Conservation (phyloP, 1,139 yeast species). For the Hemisphaericaspora xylofermentans region DNA sequence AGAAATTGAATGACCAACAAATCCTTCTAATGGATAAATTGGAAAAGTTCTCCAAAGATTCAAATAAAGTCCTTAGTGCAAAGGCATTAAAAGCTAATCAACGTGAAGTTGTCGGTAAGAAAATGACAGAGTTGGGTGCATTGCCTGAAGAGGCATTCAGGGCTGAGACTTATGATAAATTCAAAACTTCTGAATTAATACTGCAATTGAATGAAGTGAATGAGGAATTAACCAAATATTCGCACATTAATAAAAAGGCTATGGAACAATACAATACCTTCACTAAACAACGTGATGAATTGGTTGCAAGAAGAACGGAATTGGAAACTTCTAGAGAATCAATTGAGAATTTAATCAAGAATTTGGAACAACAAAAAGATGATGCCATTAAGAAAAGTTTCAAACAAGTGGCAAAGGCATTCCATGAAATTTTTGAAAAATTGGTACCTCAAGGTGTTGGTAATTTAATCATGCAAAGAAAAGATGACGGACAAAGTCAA, state of each 20-base stretch:
- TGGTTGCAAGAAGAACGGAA: slow-evolving; percentile 65
- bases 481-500: slow-evolving; percentile 19
- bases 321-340: slow-evolving; percentile 69
- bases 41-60: slow-evolving; percentile 61
- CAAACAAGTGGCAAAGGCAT: slow-evolving; percentile 70
- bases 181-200: slow-evolving; percentile 55
- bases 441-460: slow-evolving; percentile 88
- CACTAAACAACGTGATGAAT: slow-evolving; percentile 67
- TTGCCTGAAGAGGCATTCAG: slow-evolving; percentile 82
- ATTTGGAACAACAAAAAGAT: slow-evolving; percentile 74
- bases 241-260: slow-evolving; percentile 88
- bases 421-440: slow-evolving; percentile 70
- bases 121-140: slow-evolving; percentile 80
- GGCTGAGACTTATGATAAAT: slow-evolving; percentile 37
- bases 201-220: slow-evolving; percentile 56
- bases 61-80: slow-evolving; percentile 65
- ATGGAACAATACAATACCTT: slow-evolving; percentile 80
- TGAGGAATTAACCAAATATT: slow-evolving; percentile 58
- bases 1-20: slow-evolving; percentile 59
- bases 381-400: slow-evolving; percentile 82
- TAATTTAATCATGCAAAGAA: slow-evolving; percentile 61
- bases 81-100: slow-evolving; percentile 61
- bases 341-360: slow-evolving; percentile 70
- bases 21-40: slow-evolving; percentile 51
- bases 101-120: slow-evolving; percentile 70